Percentiles rank a stretch among this genome's conserved stretches.
phyloP scores from a whole-genome alignment of 345 rosid genomes.

The Geranium rotundifolium region DNA sequence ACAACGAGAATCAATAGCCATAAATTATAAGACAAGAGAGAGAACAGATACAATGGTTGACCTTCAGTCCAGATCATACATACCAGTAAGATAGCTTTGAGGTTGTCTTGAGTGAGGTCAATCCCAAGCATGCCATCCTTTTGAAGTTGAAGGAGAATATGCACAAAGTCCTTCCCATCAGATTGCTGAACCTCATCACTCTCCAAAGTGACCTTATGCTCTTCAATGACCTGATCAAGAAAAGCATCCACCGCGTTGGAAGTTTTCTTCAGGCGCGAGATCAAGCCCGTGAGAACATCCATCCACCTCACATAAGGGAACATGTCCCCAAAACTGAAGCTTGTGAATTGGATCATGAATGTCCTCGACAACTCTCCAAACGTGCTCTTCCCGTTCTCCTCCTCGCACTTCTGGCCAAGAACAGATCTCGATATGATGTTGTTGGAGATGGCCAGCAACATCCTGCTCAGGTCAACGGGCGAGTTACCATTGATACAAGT shows the following conservation, averaged over 20 bases:
- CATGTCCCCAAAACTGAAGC: neutral
- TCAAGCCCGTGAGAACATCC: neutral
- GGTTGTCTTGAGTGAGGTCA: neutral
- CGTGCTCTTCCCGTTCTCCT: slow-evolving; percentile 6
- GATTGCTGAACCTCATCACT: neutral
- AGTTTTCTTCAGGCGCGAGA: neutral
- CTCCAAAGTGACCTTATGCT: neutral
- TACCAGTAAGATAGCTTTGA: neutral
- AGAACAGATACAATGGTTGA: neutral
- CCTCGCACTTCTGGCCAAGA: slow-evolving; percentile 13
- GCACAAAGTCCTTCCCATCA: neutral
- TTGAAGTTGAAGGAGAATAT: neutral
- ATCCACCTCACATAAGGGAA: neutral
- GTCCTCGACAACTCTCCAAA: slow-evolving; percentile 4
- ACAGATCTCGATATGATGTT: slow-evolving; percentile 10
- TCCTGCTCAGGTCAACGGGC: slow-evolving; percentile 5
- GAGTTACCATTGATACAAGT: neutral
- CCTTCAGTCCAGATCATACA: too few species aligned
- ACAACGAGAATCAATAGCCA: neutral
- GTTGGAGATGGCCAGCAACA: slow-evolving; percentile 3
- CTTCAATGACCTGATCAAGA: neutral
- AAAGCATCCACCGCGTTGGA: neutral
- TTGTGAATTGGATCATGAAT: neutral
- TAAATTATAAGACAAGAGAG: neutral
- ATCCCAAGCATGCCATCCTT: neutral